phyloP scores from a whole-genome alignment of 768 basidiomycete genomes.

The Boletellus ananiceps region DNA sequence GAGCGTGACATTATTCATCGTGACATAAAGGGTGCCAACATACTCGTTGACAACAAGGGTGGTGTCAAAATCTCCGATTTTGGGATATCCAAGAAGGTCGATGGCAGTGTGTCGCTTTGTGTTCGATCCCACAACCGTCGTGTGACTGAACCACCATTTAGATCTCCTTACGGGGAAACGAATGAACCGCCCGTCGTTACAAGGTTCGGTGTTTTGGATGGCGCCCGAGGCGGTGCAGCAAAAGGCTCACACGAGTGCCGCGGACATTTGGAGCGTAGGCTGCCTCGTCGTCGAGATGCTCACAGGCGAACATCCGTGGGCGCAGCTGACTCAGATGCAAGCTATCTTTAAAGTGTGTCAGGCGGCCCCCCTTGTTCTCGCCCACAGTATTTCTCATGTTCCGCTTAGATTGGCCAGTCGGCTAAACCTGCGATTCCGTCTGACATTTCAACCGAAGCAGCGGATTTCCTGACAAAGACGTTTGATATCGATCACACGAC shows the following conservation, averaged over 20 bases:
- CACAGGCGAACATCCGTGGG: conserved; percentile 94
- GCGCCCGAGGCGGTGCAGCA: conserved; percentile 98
- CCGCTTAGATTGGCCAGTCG: conserved; percentile 79
- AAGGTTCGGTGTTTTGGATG: conserved; percentile 99
- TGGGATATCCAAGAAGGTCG: conserved; percentile 95
- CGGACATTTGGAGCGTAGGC: conserved; percentile 96
- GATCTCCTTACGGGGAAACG: conserved; percentile 56
- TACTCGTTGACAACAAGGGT: conserved; percentile 96
- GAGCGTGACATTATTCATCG: conserved; percentile 94
- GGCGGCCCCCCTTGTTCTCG: neutral
- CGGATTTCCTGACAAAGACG: conserved; percentile 79
- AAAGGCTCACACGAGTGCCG: conserved; percentile 84
- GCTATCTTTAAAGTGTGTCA: conserved; percentile 86
- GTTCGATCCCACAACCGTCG: neutral
- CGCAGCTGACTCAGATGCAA: conserved; percentile 97
- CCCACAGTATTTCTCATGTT: neutral
- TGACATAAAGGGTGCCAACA: conserved; percentile 98
- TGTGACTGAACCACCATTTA: conserved; percentile 21
- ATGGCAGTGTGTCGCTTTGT: conserved; percentile 68
- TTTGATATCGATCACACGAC: conserved; percentile 82
- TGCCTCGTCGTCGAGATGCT: conserved; percentile 96
- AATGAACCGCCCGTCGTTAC: conserved; percentile 85
- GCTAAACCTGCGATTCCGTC: conserved; percentile 84
- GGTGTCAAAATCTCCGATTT: conserved; percentile 97
- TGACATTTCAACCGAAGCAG: conserved; percentile 86